These are phyloP conservation scores for Forsythia suspensa DNA, from an alignment of 257 asterid genomes.

Conservation along the genomic window DNA sequence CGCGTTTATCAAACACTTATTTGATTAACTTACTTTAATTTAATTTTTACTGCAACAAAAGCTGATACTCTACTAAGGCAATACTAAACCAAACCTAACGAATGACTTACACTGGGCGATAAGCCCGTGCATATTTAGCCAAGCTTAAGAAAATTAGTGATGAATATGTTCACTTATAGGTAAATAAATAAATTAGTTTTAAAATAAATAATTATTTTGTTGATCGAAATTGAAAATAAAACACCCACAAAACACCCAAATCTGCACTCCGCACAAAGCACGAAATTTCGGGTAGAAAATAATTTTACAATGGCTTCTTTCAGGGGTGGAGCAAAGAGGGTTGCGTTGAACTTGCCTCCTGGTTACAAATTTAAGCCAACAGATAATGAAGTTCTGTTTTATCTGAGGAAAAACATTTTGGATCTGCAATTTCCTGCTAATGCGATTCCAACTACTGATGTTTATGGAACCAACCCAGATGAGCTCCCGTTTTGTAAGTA, in stretches of 20 bases:
- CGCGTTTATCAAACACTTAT: too few relatives aligned
- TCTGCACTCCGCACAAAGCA: neutral
- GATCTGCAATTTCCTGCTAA: slow-evolving; percentile 7
- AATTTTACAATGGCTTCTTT: neutral
- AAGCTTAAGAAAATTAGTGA: too few relatives aligned
- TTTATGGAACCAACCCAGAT: slow-evolving; percentile 1
- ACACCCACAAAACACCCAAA: neutral
- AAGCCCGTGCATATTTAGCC: too few relatives aligned
- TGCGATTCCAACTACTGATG: slow-evolving; percentile 16
- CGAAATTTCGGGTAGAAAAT: neutral
- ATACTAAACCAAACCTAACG: too few relatives aligned
- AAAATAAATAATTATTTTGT: too few relatives aligned
- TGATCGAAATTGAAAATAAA: neutral
- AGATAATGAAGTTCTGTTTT: neutral
- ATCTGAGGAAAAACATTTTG: slow-evolving; percentile 5
- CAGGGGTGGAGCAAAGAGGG: neutral
- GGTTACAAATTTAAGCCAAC: slow-evolving; percentile 13
- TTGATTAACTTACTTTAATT: too few relatives aligned
- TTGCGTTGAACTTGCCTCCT: neutral
- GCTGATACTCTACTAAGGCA: too few relatives aligned
- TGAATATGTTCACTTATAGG: too few relatives aligned
- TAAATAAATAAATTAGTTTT: too few relatives aligned
- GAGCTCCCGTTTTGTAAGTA: slow-evolving; percentile 13
- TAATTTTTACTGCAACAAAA: too few relatives aligned
- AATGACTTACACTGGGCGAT: too few relatives aligned